A percentile compares a stretch with the other conserved stretches of the same genome.
Conservation (phyloP, 2,329 filamentous ascomycete genomes). For the Botrytis tulipae region DNA sequence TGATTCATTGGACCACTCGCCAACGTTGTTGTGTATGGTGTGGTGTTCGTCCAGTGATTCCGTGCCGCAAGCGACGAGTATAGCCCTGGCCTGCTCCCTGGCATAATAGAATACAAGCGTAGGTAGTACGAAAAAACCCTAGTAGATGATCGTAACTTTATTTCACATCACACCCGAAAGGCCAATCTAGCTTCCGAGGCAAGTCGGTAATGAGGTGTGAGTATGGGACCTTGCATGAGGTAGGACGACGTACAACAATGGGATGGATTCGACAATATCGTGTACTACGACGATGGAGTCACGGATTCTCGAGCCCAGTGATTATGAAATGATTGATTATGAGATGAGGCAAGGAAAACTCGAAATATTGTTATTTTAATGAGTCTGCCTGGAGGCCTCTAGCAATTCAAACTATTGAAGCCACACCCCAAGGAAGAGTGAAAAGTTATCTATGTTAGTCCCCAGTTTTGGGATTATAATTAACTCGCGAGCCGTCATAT, state of each 20-base stretch:
- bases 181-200: slow-evolving; percentile 14
- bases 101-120: slow-evolving; percentile 1
- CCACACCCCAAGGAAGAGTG: not conserved
- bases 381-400: not conserved
- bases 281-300: slow-evolving; percentile 13
- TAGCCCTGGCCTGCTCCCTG: slow-evolving; percentile 5
- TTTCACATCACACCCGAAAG: slow-evolving; percentile 18
- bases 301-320: slow-evolving; percentile 2
- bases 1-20: slow-evolving; percentile 5
- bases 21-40: slow-evolving; percentile 11
- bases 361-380: not conserved
- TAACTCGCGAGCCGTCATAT: not conserved
- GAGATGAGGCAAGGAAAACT: slow-evolving; percentile 9
- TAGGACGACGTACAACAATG: slow-evolving; percentile 2
- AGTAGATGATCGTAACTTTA: slow-evolving; percentile 15
- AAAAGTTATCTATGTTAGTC: not conserved
- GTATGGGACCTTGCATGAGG: slow-evolving; percentile 16
- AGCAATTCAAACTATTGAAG: slow-evolving; percentile 19
- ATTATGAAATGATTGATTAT: slow-evolving; percentile 1
- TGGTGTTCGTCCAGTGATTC: not conserved
- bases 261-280: slow-evolving; percentile 10
- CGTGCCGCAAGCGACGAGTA: slow-evolving; percentile 2
- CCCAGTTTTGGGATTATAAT: not conserved
- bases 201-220: slow-evolving; percentile 14
- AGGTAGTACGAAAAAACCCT: not conserved